Percentiles rank a stretch among this genome's conserved stretches.
Evolutionary conservation across 2,329 filamentous ascomycete genomes (phyloP).

Genomic region (Colletotrichum sp.): DNA sequence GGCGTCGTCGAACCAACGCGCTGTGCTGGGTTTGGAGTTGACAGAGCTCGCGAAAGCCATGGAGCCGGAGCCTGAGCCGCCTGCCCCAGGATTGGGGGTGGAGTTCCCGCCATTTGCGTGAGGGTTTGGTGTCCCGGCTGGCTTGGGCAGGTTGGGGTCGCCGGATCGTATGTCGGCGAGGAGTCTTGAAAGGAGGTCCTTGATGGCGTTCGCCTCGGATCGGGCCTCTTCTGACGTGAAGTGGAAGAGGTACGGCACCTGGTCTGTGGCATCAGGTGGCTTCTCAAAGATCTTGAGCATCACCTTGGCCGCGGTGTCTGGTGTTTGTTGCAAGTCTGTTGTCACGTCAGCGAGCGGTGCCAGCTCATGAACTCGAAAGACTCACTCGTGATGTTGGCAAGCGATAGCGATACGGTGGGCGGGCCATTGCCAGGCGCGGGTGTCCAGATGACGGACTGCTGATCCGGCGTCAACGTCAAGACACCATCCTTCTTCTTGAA

Average conservation of each 20-base stretch:
- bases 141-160: slow-evolving; percentile 56
- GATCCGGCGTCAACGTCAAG: slow-evolving; percentile 76
- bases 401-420: slow-evolving; percentile 70
- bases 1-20: slow-evolving; percentile 81
- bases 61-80: slow-evolving; percentile 59
- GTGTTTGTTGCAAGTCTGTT: slow-evolving; percentile 91
- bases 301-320: slow-evolving; percentile 84
- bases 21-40: slow-evolving; percentile 55
- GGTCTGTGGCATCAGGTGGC: slow-evolving; percentile 58
- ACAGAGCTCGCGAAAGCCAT: slow-evolving; percentile 81
- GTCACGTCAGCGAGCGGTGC: slow-evolving; percentile 16
- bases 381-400: slow-evolving; percentile 84
- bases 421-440: slow-evolving; percentile 68
- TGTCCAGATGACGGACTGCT: slow-evolving; percentile 80
- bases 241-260: slow-evolving; percentile 81
- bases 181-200: slow-evolving; percentile 79
- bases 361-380: neutral
- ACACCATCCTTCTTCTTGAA: slow-evolving; percentile 98
- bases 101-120: slow-evolving; percentile 26
- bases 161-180: slow-evolving; percentile 71
- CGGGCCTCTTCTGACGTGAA: slow-evolving; percentile 85
- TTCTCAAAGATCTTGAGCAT: slow-evolving; percentile 93
- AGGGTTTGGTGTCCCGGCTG: slow-evolving; percentile 35
- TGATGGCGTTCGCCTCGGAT: slow-evolving; percentile 83
- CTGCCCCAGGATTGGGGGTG: slow-evolving; percentile 13